Base-by-base conservation (phyloP, 257 asterid genomes). In the Sherardia arvensis region DNA sequence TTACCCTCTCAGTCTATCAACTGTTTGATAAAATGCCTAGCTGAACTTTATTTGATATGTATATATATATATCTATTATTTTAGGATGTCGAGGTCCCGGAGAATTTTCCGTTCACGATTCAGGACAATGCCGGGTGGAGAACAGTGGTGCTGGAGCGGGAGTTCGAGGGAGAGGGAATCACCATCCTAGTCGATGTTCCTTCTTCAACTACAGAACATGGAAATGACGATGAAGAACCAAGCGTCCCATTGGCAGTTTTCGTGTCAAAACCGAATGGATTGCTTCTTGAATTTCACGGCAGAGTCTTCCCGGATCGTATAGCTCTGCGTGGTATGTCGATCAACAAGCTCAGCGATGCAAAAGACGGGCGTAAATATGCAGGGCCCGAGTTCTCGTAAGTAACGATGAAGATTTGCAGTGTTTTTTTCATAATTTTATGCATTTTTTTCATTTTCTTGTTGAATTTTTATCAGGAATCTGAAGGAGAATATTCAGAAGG, bases 131-230 rank as follows among this genome's bases (percentile, higher is more conserved):
- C 77, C 8, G 94, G 94, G 48, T 74, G 75, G 55, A 83, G 78
- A 73, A 82, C 79, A 4, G 34, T 88, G 18, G 78, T 80, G 11
- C 84, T 85, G 27, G 74, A 73, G 51, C 74, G 89, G 65, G 75
- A 71, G 8, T 85, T 77, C 56, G 71, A 74, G 6, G 87, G 83
- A 25, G 94, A 88, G 74, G 59, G 58, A 56, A 74, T 85, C 56
- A 72, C 28, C 0, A 78, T 83, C 9, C 78, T 75, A 74, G 91
- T 83, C 69, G 82, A 80, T 79, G 74, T 83, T 87, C 89, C 87
- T 40, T 84, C 80, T 5, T 47, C 66, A 26, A 21, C 66, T 62
- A 70, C 23, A 34, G 59, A 22, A 33, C 18, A 15, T 0, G 27
- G 34, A 20, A 47, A 38, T 61, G 45, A n/a, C 18, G 70, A 55